Conservation (phyloP, 306 rosid species). For the Cicer cuneatum region DNA sequence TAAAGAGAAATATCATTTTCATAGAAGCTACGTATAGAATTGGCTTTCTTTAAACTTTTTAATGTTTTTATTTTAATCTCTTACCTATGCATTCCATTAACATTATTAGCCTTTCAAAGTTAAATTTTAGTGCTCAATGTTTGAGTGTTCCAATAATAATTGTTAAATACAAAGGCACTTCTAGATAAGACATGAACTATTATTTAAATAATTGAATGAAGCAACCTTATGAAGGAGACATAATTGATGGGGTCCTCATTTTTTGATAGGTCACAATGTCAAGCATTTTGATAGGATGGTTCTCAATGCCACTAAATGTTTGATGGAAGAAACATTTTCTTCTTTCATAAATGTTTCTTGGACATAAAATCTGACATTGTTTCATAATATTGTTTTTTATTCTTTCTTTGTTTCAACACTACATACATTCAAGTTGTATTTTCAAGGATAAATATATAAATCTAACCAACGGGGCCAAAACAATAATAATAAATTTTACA, state of each 20-base stretch:
- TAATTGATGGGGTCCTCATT: background rate
- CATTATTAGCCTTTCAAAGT: slow-evolving; percentile 31
- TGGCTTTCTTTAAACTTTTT: slow-evolving; percentile 38
- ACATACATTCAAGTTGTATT: too few species aligned
- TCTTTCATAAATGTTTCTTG: background rate
- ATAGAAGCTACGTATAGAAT: slow-evolving; percentile 42
- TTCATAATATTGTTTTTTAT: too few species aligned
- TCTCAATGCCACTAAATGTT: slow-evolving; percentile 16
- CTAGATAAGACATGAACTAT: background rate
- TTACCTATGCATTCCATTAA: background rate
- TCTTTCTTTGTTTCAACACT: too few species aligned
- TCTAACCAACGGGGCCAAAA: too few species aligned
- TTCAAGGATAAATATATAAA: too few species aligned
- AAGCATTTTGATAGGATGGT: slow-evolving; percentile 6
- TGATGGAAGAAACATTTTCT: slow-evolving; percentile 12
- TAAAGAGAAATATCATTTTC: slow-evolving; percentile 36
- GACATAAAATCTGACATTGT: too few species aligned
- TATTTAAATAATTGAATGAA: background rate
- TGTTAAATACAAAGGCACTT: slow-evolving; percentile 20
- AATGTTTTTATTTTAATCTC: slow-evolving; percentile 6
- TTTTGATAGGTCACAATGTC: slow-evolving; percentile 4
- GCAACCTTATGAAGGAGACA: slow-evolving; percentile 7
- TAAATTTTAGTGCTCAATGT: slow-evolving; percentile 4
- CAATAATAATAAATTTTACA: too few species aligned
- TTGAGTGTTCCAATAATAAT: background rate